phyloP scores from a whole-genome alignment of 441 rosid species.

The Adansonia madagascariensis region DNA sequence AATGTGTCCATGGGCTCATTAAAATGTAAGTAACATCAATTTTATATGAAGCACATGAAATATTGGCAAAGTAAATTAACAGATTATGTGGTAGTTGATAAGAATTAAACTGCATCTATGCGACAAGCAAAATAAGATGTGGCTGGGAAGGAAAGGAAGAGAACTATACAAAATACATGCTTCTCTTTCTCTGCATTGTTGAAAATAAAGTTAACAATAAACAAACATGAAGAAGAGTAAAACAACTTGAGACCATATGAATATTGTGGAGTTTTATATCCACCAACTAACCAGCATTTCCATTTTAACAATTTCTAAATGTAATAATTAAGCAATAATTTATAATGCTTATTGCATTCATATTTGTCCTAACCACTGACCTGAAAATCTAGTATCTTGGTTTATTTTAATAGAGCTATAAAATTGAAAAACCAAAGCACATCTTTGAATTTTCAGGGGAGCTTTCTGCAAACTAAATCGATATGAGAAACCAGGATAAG shows the following conservation, averaged over 20 bases:
- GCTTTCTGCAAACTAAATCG: slow-evolving; percentile 10
- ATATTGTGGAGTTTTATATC: neutral
- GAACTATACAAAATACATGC: neutral
- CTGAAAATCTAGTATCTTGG: slow-evolving; percentile 11
- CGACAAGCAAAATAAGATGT: neutral
- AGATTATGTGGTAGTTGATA: neutral
- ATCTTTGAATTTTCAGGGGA: slow-evolving; percentile 13
- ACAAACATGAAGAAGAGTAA: neutral
- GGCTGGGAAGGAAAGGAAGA: neutral
- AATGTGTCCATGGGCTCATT: neutral
- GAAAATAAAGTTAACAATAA: too few relatives aligned
- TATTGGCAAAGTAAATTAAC: neutral
- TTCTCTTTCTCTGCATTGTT: too few relatives aligned
- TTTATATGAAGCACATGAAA: neutral
- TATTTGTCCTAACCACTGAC: slow-evolving; percentile 1
- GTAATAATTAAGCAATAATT: neutral
- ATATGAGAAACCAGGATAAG: neutral
- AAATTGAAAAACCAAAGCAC: slow-evolving; percentile 14
- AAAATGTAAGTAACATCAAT: neutral
- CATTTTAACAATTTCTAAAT: neutral
- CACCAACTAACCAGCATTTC: too few relatives aligned
- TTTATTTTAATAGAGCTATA: neutral
- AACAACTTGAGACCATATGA: neutral
- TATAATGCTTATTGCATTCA: neutral
- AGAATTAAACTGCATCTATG: neutral